Base-by-base conservation (phyloP, 176 grass and related monocot genomes). In the Oryza australiensis region DNA sequence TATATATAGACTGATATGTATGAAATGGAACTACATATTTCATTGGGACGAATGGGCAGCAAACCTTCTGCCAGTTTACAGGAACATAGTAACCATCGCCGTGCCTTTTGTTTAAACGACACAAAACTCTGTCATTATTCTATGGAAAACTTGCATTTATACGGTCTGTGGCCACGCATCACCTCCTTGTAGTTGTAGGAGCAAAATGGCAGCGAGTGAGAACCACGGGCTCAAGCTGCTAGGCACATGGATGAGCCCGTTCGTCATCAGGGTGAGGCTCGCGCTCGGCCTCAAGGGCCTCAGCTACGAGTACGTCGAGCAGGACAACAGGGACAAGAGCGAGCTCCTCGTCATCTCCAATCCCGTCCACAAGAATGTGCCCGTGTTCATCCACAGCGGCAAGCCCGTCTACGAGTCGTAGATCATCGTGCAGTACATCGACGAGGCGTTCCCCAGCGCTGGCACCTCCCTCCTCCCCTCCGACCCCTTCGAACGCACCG, bases 371-470 rank as follows among this genome's bases (percentile, higher is more conserved):
- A 93, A 91, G 74, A 75, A 81, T 35, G 82, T 96, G 2, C 90
- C 90, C 0, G 86, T 91, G 20, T 77, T 96, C 15, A 86, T 97
- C 82, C 88, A 93, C 57, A 35, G 60, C 6, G 85, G 80, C 27
- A 88, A 45, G 78, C 53, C 83, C 3, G 5, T 91, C 63, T 81
- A 62, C 20, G 90, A 93, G 29, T 96, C 94, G 3, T 12, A 23
- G 26, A 18, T 96, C 23, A 91, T 96, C 71, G 4, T 96, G 5
- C 71, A 96, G 68, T 96, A 91, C 83, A 68, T 93, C 27, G 94
- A 93, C 0, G 90, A 96, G 65, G 76, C 38, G 3, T 93, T 92
- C 51, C 1, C 14, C 24, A 53, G 70, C 30, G 62, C 3, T 20
- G 48, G 43, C 4, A 12, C 72, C 0, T 30, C 75, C 18, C 51